Evolutionary conservation across 352 stramenopile species (phyloP), one percentile per base, ranked within the genome.

Genomic region (Phytophthora megakarya): DNA sequence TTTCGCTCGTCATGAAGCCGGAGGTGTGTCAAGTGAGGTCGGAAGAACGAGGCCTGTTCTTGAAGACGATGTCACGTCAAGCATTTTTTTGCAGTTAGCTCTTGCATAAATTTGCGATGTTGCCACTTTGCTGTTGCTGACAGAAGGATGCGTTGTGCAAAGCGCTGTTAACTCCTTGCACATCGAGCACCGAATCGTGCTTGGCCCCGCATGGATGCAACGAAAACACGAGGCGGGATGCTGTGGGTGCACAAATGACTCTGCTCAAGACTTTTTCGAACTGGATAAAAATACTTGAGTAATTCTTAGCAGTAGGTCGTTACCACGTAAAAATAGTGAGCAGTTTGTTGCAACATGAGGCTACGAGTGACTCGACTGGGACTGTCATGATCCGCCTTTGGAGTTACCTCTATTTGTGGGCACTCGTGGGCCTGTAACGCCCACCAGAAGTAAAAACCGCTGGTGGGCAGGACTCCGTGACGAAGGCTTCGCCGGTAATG

Each of bases 361-460:
- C 1, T 35, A 35, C 30, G 8, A 35, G 30, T 35, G 30, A 44
- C 16, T 44, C 38, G 18, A 22, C 18, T 13, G 3, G 10, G 30
- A 35, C 30, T 35, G 30, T 32, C 26, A 72, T 72, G 63, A 67
- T 72, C 57, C 56, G 38, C n/a, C n/a, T n/a, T n/a, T n/a, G n/a
- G n/a, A n/a, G n/a, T n/a, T n/a, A n/a, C n/a, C n/a, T n/a, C n/a
- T n/a, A n/a, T n/a, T n/a, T n/a, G n/a, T n/a, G n/a, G n/a, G n/a
- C n/a, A n/a, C n/a, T n/a, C n/a, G n/a, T n/a, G n/a, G n/a, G n/a
- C n/a, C n/a, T n/a, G n/a, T n/a, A n/a, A n/a, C n/a, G n/a, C n/a
- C n/a, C n/a, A n/a, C n/a, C n/a, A n/a, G n/a, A n/a, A n/a, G n/a
- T n/a, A n/a, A n/a, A n/a, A n/a, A n/a, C n/a, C n/a, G n/a, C n/a